Percentiles rank a stretch among this genome's conserved stretches.
phyloP scores from a whole-genome alignment of 2,329 filamentous ascomycete genomes.

The Colletotrichum aenigma region DNA sequence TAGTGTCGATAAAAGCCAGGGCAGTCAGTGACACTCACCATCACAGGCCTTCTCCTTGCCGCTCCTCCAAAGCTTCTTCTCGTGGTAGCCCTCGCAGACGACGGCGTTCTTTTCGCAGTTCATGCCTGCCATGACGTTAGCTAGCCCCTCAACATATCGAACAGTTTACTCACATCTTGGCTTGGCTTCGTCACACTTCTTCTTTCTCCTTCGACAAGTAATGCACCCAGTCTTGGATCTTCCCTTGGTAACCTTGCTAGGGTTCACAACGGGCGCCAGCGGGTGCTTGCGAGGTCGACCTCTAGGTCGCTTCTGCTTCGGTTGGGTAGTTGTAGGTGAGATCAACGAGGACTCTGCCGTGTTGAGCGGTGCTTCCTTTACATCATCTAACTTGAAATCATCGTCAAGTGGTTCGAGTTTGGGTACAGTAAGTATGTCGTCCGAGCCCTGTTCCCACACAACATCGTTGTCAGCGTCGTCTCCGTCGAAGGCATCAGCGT shows the following conservation, averaged over 20 bases:
- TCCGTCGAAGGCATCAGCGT: conserved; percentile 34
- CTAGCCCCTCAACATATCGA: neutral
- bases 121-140: conserved; percentile 58
- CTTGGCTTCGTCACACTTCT: conserved; percentile 75
- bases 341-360: conserved; percentile 19
- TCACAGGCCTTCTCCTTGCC: conserved; percentile 79
- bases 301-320: conserved; percentile 68
- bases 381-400: conserved; percentile 56
- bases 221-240: conserved; percentile 73
- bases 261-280: conserved; percentile 57
- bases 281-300: conserved; percentile 86
- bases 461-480: conserved; percentile 44
- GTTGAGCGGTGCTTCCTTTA: conserved; percentile 48
- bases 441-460: conserved; percentile 51
- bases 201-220: conserved; percentile 71
- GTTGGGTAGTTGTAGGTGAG: conserved; percentile 23
- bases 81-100: conserved; percentile 87
- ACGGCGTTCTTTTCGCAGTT: conserved; percentile 95
- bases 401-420: conserved; percentile 65
- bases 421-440: conserved; percentile 51
- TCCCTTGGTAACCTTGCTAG: conserved; percentile 79
- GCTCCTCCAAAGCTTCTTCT: conserved; percentile 86
- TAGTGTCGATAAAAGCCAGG: neutral
- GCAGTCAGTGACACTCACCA: conserved; percentile 44
- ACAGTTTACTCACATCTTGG: conserved; percentile 60